These are phyloP conservation scores for Pseudoneurospora amorphoporcata DNA, from an alignment of 495 filamentous ascomycete species.

Conservation along the genomic window DNA sequence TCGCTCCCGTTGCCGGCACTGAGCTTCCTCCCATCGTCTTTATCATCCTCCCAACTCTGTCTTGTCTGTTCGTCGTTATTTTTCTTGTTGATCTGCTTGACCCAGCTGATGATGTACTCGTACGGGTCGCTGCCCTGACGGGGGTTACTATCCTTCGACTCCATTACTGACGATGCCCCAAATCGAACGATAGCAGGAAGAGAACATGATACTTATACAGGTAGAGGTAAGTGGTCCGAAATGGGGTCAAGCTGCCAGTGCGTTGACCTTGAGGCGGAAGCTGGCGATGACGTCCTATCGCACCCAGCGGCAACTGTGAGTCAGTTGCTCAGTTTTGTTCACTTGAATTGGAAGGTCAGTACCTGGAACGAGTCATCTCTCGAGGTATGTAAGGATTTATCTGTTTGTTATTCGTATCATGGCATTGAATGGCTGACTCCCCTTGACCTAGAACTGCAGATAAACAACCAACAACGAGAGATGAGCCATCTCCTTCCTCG, in stretches of 20 bases:
- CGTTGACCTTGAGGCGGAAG: too few species aligned
- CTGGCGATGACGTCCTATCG: too few species aligned
- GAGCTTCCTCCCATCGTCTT: not conserved
- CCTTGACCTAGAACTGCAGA: too few species aligned
- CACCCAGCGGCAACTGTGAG: not conserved
- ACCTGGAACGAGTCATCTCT: too few species aligned
- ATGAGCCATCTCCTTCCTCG: too few species aligned
- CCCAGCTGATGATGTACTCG: not conserved
- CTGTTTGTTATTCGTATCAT: too few species aligned
- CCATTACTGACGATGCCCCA: not conserved
- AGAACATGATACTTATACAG: not conserved
- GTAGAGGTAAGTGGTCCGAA: not conserved
- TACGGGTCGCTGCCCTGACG: not conserved
- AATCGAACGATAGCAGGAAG: not conserved
- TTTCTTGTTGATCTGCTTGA: not conserved
- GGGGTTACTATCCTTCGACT: accelerated
- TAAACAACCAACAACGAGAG: too few species aligned
- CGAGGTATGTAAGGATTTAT: too few species aligned
- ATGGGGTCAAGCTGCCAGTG: not conserved
- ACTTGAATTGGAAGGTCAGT: too few species aligned
- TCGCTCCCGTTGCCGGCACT: not conserved
- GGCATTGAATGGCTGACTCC: too few species aligned
- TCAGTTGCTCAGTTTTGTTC: too few species aligned
- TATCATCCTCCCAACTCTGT: not conserved
- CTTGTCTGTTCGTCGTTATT: not conserved